A percentile compares a stretch with the other conserved stretches of the same genome.
Evolutionary conservation across 169 alveolate genomes (phyloP).

Genomic region (Cryptosporidium viatorum): DNA sequence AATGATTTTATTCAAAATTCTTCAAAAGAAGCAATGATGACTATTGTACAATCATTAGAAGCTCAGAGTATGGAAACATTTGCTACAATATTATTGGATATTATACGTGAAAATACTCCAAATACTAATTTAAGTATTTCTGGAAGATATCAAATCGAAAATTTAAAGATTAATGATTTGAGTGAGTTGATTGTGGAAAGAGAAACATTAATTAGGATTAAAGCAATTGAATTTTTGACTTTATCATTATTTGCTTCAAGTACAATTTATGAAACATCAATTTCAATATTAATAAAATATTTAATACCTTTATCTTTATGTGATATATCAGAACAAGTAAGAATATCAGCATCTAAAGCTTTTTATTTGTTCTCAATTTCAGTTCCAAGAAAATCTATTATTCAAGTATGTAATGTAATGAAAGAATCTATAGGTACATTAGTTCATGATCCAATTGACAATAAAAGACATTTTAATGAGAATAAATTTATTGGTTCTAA

Average conservation of each 20-base stretch:
- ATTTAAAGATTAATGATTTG: background rate
- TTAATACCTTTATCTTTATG: conserved; percentile 56
- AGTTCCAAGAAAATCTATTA: conserved; percentile 3
- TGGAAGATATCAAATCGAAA: conserved; percentile 11
- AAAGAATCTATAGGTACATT: conserved; percentile 26
- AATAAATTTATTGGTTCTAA: conserved; percentile 22
- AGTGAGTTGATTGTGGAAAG: background rate
- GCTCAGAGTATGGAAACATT: conserved; percentile 55
- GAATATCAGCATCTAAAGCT: conserved; percentile 33
- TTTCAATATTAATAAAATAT: conserved; percentile 13
- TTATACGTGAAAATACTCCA: conserved; percentile 43
- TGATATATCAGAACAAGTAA: conserved; percentile 51
- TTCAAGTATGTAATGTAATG: conserved; percentile 8
- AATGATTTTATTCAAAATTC: background rate
- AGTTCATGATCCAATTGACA: conserved; percentile 40
- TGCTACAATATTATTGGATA: conserved; percentile 25
- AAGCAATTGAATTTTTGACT: conserved; percentile 9
- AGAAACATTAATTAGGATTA: background rate
- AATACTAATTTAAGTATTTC: conserved; percentile 24
- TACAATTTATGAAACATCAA: conserved; percentile 30
- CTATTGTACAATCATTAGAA: conserved; percentile 33
- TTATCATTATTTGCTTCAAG: conserved; percentile 21
- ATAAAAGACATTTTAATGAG: conserved; percentile 1
- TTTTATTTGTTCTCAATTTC: background rate
- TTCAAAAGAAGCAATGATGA: conserved; percentile 35